Conservation (phyloP, 257 asterid species). For the Solanum tacnaense region DNA sequence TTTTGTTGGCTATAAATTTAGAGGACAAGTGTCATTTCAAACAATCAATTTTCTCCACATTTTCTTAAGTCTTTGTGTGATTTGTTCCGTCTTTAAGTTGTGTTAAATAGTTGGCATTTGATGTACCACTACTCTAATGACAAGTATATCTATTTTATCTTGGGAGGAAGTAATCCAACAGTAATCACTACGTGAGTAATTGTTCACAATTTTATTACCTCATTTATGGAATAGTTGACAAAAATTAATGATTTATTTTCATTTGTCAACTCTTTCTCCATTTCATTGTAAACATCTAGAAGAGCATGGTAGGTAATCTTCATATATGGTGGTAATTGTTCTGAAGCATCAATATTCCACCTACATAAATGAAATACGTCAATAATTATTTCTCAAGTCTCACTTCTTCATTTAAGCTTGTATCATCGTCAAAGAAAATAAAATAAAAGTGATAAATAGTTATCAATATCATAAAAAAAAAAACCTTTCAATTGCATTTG, state of each 20-base stretch:
- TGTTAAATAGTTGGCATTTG: too few relatives aligned
- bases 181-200: too few relatives aligned
- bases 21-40: too few relatives aligned
- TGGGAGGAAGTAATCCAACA: too few relatives aligned
- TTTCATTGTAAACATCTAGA: not conserved
- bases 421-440: not conserved
- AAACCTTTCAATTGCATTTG: not conserved
- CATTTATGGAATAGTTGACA: not conserved
- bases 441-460: not conserved
- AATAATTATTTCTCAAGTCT: not conserved
- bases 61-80: too few relatives aligned
- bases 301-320: not conserved
- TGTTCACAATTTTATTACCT: not conserved
- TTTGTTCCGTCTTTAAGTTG: too few relatives aligned
- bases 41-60: too few relatives aligned
- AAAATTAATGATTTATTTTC: too few relatives aligned
- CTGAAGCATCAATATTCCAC: not conserved
- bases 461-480: not conserved
- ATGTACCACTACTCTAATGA: not conserved
- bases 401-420: not conserved
- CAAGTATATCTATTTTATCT: not conserved
- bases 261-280: not conserved
- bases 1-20: too few relatives aligned
- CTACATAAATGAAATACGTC: not conserved
- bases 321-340: not conserved